These are phyloP conservation scores for Solanum rostratum DNA, from an alignment of 257 asterid species.

Conservation along the genomic window DNA sequence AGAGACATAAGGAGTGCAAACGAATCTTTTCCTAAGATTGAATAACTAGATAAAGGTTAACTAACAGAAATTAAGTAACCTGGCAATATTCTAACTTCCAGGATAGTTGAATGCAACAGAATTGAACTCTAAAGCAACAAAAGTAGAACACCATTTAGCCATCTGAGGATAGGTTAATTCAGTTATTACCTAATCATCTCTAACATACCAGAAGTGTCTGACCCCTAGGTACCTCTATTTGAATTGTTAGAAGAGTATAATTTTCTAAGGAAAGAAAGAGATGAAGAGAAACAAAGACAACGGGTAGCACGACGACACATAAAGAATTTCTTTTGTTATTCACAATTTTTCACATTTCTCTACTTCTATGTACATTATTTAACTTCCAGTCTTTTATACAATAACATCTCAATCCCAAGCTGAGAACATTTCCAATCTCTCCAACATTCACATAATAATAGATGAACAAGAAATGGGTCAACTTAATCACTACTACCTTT, in stretches of 20 bases:
- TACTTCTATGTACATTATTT: background rate
- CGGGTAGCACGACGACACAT: slow-evolving; percentile 34
- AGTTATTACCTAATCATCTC: background rate
- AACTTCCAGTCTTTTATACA: background rate
- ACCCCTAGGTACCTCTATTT: slow-evolving; percentile 64
- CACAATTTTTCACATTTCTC: background rate
- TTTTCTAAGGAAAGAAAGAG: slow-evolving; percentile 55
- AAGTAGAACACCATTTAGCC: background rate
- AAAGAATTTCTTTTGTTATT: background rate
- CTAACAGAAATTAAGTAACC: background rate
- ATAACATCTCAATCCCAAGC: background rate
- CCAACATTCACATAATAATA: background rate
- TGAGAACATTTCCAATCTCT: background rate
- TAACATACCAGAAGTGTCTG: background rate
- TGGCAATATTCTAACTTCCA: background rate
- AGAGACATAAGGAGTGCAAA: background rate
- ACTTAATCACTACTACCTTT: slow-evolving; percentile 2
- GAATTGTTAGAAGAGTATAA: slow-evolving; percentile 87
- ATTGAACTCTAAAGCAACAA: background rate
- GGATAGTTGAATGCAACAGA: background rate
- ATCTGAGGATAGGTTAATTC: background rate
- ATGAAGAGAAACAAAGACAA: slow-evolving; percentile 76
- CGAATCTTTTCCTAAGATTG: background rate
- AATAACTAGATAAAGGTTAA: background rate
- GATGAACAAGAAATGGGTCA: background rate